Evolutionary conservation across 2,329 filamentous ascomycete genomes (phyloP).

Genomic region (Daldinia sp.): DNA sequence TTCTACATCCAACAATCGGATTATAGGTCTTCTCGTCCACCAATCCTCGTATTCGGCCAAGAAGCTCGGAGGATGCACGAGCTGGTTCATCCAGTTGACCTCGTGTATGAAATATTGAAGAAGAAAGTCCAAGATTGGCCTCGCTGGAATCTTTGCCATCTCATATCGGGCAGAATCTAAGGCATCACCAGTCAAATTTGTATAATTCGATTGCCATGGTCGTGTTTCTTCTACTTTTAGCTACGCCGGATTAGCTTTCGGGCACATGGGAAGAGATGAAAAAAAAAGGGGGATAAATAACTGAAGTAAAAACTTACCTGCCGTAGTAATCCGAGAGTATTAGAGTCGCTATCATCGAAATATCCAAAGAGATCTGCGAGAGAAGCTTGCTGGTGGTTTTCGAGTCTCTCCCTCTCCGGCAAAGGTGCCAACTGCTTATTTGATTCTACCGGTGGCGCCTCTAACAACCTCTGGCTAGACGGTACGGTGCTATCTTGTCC

Average conservation of each 20-base stretch:
- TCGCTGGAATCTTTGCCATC: slow-evolving; percentile 3
- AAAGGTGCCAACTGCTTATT: not conserved
- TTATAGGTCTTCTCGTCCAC: slow-evolving; percentile 6
- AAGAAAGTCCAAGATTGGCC: slow-evolving; percentile 14
- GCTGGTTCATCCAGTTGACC: slow-evolving; percentile 17
- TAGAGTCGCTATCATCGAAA: slow-evolving; percentile 13
- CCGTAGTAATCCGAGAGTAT: slow-evolving; percentile 10
- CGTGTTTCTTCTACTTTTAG: slow-evolving; percentile 10
- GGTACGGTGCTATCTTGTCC: not conserved
- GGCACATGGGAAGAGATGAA: too few relatives aligned
- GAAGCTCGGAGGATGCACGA: slow-evolving; percentile 11
- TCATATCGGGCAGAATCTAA: slow-evolving; percentile 8
- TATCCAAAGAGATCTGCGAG: slow-evolving; percentile 16
- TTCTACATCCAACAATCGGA: slow-evolving; percentile 4
- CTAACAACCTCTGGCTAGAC: not conserved
- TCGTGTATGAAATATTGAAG: slow-evolving; percentile 14
- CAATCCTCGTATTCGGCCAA: slow-evolving; percentile 11
- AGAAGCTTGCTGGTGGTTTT: not conserved
- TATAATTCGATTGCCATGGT: slow-evolving; percentile 1
- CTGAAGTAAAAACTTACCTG: not conserved
- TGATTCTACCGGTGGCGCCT: not conserved
- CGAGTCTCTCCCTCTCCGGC: slow-evolving; percentile 6
- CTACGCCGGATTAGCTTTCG: not conserved
- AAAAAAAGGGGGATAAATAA: not conserved
- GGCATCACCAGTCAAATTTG: not conserved